Evolutionary conservation across 2,329 filamentous ascomycete genomes (phyloP).

Genomic region (Monosporascus sp.): DNA sequence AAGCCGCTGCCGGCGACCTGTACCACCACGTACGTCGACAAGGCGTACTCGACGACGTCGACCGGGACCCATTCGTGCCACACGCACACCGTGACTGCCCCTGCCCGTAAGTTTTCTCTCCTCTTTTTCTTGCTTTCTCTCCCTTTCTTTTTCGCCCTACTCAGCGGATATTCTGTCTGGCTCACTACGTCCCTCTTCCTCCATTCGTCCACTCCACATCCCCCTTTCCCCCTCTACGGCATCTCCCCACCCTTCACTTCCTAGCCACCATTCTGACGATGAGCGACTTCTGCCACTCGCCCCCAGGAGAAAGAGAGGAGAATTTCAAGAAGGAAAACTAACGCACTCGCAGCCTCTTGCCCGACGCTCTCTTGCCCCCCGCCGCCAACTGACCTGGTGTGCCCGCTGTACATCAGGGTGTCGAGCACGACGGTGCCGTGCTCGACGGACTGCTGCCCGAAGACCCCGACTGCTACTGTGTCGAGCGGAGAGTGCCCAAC

Average conservation of each 20-base stretch:
- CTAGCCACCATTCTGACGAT: no score
- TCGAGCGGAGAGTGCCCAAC: slow-evolving; percentile 16
- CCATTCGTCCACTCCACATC: no score
- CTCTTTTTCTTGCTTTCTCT: slow-evolving; percentile 2
- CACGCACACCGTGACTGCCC: slow-evolving; percentile 14
- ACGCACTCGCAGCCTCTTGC: slow-evolving; percentile 15
- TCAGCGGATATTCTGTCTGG: no score
- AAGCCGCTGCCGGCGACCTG: slow-evolving; percentile 13
- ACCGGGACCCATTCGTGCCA: slow-evolving; percentile 18
- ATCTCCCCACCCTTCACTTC: no score
- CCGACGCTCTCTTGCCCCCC: slow-evolving; percentile 17
- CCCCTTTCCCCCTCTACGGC: no score
- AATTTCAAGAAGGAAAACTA: background rate
- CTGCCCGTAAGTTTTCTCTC: slow-evolving; percentile 9
- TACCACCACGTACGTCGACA: slow-evolving; percentile 18
- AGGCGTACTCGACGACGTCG: slow-evolving; percentile 11
- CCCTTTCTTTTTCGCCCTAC: slow-evolving; percentile 4
- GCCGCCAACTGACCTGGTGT: slow-evolving; percentile 15
- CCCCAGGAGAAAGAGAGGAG: slow-evolving; percentile 3
- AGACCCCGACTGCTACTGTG: slow-evolving; percentile 24
- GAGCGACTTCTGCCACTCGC: background rate
- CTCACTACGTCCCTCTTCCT: no score
- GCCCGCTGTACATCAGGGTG: slow-evolving; percentile 25
- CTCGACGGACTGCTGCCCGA: slow-evolving; percentile 31
- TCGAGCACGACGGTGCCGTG: slow-evolving; percentile 31